Evolutionary conservation across 2,329 filamentous ascomycete species (phyloP).

Genomic region (Aspergillus sp.): DNA sequence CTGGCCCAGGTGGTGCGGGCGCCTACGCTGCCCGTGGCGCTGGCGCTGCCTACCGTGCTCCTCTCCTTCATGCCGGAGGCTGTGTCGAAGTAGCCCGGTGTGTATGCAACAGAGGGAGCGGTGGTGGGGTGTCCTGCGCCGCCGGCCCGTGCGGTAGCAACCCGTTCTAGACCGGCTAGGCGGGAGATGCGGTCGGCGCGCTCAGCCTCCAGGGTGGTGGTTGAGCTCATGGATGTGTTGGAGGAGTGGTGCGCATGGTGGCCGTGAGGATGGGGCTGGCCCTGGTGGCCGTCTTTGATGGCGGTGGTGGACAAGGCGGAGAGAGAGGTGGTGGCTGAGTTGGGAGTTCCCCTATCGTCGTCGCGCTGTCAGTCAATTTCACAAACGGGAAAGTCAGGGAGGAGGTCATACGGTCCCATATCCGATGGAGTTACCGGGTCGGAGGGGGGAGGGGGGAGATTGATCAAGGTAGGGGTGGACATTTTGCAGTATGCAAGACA

Average conservation of each 20-base stretch:
- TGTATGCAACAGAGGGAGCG: constrained; percentile 39
- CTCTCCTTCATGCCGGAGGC: constrained; percentile 71
- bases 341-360: constrained; percentile 75
- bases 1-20: constrained; percentile 69
- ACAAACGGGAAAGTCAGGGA: constrained; percentile 2
- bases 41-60: constrained; percentile 88
- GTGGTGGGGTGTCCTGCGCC: constrained; percentile 28
- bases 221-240: constrained; percentile 58
- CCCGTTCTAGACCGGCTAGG: constrained; percentile 84
- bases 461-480: constrained; percentile 70
- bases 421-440: constrained; percentile 85
- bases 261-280: constrained; percentile 65
- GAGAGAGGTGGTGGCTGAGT: constrained; percentile 86
- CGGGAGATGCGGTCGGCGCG: constrained; percentile 94
- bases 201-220: constrained; percentile 81
- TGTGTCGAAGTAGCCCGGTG: constrained; percentile 78
- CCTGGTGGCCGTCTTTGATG: constrained; percentile 94
- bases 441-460: constrained; percentile 77
- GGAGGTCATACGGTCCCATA: constrained; percentile 69
- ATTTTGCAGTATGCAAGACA: constrained; percentile 18
- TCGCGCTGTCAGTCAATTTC: constrained; percentile 19
- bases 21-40: constrained; percentile 72
- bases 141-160: constrained; percentile 69
- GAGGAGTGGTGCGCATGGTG: constrained; percentile 56
- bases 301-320: constrained; percentile 89